Conservation (phyloP, 2,329 filamentous ascomycete genomes). For the Ophiostoma populinum region DNA sequence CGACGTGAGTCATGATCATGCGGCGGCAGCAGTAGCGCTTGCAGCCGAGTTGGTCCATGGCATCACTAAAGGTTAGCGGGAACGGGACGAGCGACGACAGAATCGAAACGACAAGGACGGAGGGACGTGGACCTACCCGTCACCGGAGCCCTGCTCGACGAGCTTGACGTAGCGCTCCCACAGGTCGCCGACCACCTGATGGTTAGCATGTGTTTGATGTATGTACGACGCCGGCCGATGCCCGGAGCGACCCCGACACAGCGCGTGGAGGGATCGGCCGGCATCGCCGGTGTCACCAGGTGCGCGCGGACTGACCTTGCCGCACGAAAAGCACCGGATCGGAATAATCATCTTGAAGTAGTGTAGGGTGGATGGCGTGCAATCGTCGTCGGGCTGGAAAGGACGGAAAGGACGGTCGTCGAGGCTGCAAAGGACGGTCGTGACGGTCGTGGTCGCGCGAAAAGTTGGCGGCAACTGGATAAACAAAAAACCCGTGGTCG, state of each 20-base stretch:
- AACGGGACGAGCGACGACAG: too few relatives aligned
- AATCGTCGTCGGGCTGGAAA: neutral
- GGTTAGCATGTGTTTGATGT: constrained; percentile 16
- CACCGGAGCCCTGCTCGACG: constrained; percentile 58
- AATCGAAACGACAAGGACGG: neutral
- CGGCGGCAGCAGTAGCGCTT: constrained; percentile 96
- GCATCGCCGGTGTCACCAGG: too few relatives aligned
- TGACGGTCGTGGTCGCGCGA: constrained; percentile 1
- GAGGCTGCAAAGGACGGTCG: neutral
- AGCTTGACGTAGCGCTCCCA: constrained; percentile 92
- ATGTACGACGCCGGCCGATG: too few relatives aligned
- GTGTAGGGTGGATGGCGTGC: neutral
- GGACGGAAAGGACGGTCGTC: too few relatives aligned
- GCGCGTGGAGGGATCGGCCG: too few relatives aligned
- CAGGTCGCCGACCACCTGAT: constrained; percentile 83
- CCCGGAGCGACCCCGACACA: too few relatives aligned
- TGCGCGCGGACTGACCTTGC: constrained; percentile 77
- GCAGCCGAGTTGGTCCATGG: constrained; percentile 86
- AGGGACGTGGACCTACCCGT: constrained; percentile 42
- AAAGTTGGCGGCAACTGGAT: constrained; percentile 8
- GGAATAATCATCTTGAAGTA: constrained; percentile 72
- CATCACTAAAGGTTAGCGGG: constrained; percentile 73
- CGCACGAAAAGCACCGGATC: constrained; percentile 95
- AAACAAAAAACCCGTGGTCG: constrained; percentile 5
- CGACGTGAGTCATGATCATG: constrained; percentile 99